These are phyloP conservation scores for Tulasnella calospora DNA, from an alignment of 768 basidiomycete genomes.

Conservation along the genomic window DNA sequence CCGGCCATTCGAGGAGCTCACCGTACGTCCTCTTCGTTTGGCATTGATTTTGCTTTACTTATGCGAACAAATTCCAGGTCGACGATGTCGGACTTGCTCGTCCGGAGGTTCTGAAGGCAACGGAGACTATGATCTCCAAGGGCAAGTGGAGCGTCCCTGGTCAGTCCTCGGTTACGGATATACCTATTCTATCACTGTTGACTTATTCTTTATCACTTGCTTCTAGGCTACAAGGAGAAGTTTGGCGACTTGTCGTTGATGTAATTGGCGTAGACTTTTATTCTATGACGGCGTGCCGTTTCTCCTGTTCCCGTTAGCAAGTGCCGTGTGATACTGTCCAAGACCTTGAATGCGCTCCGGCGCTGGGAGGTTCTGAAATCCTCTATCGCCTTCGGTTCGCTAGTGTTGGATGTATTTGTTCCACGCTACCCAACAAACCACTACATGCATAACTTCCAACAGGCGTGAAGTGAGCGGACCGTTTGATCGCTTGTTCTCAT, in stretches of 20 bases:
- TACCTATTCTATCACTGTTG: not conserved
- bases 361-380: no score
- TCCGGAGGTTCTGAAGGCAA: slow-evolving; percentile 83
- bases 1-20: slow-evolving; percentile 94
- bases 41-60: not conserved
- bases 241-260: slow-evolving; percentile 84
- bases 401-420: no score
- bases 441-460: no score
- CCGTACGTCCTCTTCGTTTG: slow-evolving; percentile 51
- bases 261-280: slow-evolving; percentile 12
- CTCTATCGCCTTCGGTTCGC: no score
- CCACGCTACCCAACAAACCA: no score
- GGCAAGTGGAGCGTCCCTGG: slow-evolving; percentile 99
- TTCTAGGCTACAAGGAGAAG: slow-evolving; percentile 84
- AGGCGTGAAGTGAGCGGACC: no score
- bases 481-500: no score
- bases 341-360: no score
- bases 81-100: slow-evolving; percentile 89
- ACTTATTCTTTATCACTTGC: slow-evolving; percentile 17
- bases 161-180: slow-evolving; percentile 35
- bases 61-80: slow-evolving; percentile 45
- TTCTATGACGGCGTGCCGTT: not conserved
- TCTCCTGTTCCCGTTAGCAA: not conserved
- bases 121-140: slow-evolving; percentile 93
- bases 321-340: not conserved